phyloP scores from a whole-genome alignment of 345 rosid genomes.

The Citrus inodora region DNA sequence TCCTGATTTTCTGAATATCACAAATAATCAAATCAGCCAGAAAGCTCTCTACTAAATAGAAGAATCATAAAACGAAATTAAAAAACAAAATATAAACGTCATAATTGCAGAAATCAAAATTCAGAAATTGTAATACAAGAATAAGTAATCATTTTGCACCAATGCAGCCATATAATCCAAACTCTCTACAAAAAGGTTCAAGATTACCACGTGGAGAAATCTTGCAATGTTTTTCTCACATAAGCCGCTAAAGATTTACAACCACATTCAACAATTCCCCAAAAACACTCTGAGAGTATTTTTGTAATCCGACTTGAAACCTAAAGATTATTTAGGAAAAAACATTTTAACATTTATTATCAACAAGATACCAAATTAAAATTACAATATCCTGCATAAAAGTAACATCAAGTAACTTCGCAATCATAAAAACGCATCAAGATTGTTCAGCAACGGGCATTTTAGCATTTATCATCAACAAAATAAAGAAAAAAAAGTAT shows the following conservation, averaged over 20 bases:
- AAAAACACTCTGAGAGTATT: not conserved
- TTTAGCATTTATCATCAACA: not conserved
- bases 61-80: not conserved
- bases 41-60: not conserved
- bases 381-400: not conserved
- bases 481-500: not conserved
- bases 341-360: not conserved
- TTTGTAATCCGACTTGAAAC: not conserved
- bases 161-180: not conserved
- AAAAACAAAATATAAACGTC: not conserved
- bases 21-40: conserved; percentile 7
- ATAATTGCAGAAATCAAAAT: not conserved
- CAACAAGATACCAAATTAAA: not conserved
- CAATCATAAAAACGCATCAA: not conserved
- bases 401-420: not conserved
- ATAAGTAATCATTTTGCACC: not conserved
- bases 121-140: not conserved
- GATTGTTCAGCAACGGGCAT: not conserved
- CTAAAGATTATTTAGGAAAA: not conserved
- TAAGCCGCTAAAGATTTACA: not conserved
- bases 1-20: conserved; percentile 37
- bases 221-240: not conserved
- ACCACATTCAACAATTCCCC: not conserved
- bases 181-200: not conserved
- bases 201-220: not conserved